Percentiles rank a stretch among this genome's conserved stretches.
These are phyloP conservation scores for Aspergillus sclerotioniger DNA, from an alignment of 495 filamentous ascomycete species.

Conservation along the genomic window DNA sequence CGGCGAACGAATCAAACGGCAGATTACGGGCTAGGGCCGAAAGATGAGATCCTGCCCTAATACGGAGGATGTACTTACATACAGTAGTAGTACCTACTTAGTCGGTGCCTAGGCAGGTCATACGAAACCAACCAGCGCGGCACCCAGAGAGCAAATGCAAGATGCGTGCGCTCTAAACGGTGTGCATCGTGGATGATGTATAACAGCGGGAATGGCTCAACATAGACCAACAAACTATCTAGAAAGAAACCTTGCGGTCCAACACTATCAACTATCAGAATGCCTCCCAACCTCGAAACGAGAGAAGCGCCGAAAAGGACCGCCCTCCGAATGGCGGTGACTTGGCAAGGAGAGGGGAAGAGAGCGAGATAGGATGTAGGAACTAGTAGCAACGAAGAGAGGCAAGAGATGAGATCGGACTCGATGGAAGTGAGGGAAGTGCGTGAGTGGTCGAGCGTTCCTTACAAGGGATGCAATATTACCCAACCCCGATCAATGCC, in stretches of 20 bases:
- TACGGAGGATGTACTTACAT: background rate
- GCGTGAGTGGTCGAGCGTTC: background rate
- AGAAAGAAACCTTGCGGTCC: background rate
- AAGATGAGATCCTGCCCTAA: background rate
- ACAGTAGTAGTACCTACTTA: background rate
- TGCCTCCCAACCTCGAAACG: background rate
- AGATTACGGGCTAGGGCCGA: background rate
- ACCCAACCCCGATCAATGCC: background rate
- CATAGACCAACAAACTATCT: slow-evolving; percentile 16
- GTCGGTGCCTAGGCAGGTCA: background rate
- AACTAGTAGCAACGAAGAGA: background rate
- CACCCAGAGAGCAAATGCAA: slow-evolving; percentile 17
- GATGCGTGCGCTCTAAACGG: slow-evolving; percentile 24
- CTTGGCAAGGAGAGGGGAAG: slow-evolving; percentile 7
- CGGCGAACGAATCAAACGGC: background rate
- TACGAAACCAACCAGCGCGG: background rate
- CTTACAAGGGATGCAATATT: background rate
- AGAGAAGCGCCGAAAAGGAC: slow-evolving; percentile 1
- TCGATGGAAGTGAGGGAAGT: background rate
- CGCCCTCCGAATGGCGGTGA: slow-evolving; percentile 17
- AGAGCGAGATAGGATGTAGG: slow-evolving; percentile 2
- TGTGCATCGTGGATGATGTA: slow-evolving; percentile 23
- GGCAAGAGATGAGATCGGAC: slow-evolving; percentile 1
- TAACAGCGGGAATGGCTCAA: slow-evolving; percentile 22
- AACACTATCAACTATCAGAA: background rate